These are phyloP conservation scores for Akebia trifoliata DNA, from an alignment of 164 flowering plant genomes.

Conservation along the genomic window DNA sequence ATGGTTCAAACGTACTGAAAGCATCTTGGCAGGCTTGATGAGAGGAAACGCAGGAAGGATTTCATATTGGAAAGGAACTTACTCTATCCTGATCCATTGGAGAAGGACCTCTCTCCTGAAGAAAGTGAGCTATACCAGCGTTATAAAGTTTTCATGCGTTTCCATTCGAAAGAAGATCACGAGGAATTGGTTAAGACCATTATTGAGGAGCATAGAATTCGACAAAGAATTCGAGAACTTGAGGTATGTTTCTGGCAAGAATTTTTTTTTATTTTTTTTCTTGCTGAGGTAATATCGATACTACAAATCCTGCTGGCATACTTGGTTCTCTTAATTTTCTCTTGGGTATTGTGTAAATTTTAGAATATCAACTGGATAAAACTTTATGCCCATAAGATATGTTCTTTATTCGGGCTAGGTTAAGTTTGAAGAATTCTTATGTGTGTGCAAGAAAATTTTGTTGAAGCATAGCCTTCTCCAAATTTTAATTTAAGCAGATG, in stretches of 20 bases:
- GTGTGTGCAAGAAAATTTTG: too few species aligned
- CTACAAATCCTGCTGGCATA: too few species aligned
- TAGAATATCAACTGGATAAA: too few species aligned
- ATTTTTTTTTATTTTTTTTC: too few species aligned
- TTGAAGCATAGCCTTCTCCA: too few species aligned
- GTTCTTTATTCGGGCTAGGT: too few species aligned
- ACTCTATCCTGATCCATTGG: slow-evolving; percentile 66
- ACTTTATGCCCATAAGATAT: too few species aligned
- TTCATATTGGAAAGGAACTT: slow-evolving; percentile 81
- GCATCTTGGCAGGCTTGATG: slow-evolving; percentile 68
- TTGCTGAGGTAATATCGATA: too few species aligned
- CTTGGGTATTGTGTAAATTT: too few species aligned
- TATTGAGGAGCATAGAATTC: slow-evolving; percentile 59
- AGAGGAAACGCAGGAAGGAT: slow-evolving; percentile 88
- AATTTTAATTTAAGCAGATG: too few species aligned
- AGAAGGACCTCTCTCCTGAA: slow-evolving; percentile 57
- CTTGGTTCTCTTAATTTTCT: too few species aligned
- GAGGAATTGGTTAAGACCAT: slow-evolving; percentile 52
- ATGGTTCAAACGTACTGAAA: background rate
- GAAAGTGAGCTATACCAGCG: slow-evolving; percentile 62
- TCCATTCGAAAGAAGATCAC: slow-evolving; percentile 74
- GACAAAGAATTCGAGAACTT: slow-evolving; percentile 71
- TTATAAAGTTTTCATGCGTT: slow-evolving; percentile 77
- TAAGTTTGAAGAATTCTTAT: too few species aligned
- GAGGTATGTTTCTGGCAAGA: slow-evolving; percentile 56